Evolutionary conservation across 2,329 filamentous ascomycete genomes (phyloP).

Genomic region (Cordyceps farinosa): DNA sequence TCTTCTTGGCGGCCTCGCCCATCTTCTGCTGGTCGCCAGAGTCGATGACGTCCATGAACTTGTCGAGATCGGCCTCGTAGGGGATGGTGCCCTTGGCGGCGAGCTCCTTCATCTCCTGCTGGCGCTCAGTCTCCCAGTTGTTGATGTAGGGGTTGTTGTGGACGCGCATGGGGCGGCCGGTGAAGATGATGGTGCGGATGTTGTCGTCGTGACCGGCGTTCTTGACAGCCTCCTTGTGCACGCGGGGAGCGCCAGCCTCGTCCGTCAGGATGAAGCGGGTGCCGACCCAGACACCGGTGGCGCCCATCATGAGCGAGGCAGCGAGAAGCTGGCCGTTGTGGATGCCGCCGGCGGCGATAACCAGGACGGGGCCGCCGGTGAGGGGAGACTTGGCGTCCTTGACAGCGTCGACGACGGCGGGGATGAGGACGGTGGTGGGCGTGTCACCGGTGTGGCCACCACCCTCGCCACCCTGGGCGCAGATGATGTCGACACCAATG

Average conservation of each 20-base stretch:
- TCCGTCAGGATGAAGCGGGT: conserved; percentile 92
- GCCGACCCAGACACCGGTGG: conserved; percentile 90
- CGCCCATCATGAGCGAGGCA: conserved; percentile 87
- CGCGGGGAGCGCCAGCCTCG: conserved; percentile 88
- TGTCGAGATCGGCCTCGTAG: conserved; percentile 91
- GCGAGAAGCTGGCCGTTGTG: conserved; percentile 90
- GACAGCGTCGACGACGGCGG: conserved; percentile 79
- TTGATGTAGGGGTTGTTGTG: conserved; percentile 90
- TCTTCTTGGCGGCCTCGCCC: conserved; percentile 41
- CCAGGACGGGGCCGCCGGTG: conserved; percentile 82
- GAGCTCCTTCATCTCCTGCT: conserved; percentile 86
- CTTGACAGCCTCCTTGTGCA: conserved; percentile 92
- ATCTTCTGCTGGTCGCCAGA: conserved; percentile 61
- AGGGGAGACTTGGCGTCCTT: conserved; percentile 80
- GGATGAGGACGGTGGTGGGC: conserved; percentile 88
- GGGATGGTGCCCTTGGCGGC: conserved; percentile 86
- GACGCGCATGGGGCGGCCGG: conserved; percentile 88
- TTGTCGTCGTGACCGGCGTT: conserved; percentile 95
- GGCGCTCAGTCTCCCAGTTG: conserved; percentile 94
- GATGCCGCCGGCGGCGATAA: conserved; percentile 90
- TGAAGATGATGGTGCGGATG: conserved; percentile 96
- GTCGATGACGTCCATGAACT: conserved; percentile 58
- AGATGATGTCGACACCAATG: conserved; percentile 91
- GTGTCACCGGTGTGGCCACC: conserved; percentile 95
- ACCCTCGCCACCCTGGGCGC: conserved; percentile 95